A percentile compares a stretch with the other conserved stretches of the same genome.
These are phyloP conservation scores for Soucietia sequanensis DNA, from an alignment of 805 yeast species.

Conservation along the genomic window DNA sequence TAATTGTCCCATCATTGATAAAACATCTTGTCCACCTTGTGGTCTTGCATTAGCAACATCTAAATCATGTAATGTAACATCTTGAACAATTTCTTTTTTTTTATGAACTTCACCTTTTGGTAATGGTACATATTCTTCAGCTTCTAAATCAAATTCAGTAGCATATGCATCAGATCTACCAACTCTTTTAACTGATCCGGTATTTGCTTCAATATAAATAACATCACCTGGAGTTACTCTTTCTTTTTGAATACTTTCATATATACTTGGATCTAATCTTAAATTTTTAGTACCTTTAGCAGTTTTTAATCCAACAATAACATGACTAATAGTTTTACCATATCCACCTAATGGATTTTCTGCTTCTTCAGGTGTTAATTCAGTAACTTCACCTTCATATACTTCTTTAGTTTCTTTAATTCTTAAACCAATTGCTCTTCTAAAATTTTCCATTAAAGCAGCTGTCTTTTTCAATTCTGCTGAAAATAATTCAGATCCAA, in stretches of 20 bases:
- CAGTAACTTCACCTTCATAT: slow-evolving; percentile 97
- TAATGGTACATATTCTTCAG: slow-evolving; percentile 96
- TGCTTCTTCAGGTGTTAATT: slow-evolving; percentile 91
- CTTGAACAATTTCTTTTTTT: slow-evolving; percentile 96
- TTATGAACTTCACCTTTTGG: slow-evolving; percentile 99
- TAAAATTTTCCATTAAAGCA: slow-evolving; percentile 91
- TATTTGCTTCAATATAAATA: slow-evolving; percentile 93
- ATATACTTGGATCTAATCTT: slow-evolving; percentile 88
- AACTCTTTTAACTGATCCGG: slow-evolving; percentile 95
- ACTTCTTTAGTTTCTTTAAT: slow-evolving; percentile 97
- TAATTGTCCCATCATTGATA: slow-evolving; percentile 95
- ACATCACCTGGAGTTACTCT: slow-evolving; percentile 95
- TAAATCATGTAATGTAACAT: slow-evolving; percentile 92
- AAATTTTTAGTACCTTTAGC: slow-evolving; percentile 88
- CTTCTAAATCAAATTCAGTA: slow-evolving; percentile 96
- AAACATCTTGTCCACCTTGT: slow-evolving; percentile 93
- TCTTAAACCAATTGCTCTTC: slow-evolving; percentile 94
- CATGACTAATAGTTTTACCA: slow-evolving; percentile 95
- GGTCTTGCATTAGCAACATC: slow-evolving; percentile 97
- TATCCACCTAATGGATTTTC: slow-evolving; percentile 97
- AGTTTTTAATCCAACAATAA: slow-evolving; percentile 87
- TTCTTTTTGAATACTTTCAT: slow-evolving; percentile 93
- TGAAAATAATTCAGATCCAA: slow-evolving; percentile 89
- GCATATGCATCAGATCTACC: slow-evolving; percentile 99
- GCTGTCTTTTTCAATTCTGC: slow-evolving; percentile 98